Evolutionary conservation across 768 basidiomycete species (phyloP).

Genomic region (Russula brevipes): DNA sequence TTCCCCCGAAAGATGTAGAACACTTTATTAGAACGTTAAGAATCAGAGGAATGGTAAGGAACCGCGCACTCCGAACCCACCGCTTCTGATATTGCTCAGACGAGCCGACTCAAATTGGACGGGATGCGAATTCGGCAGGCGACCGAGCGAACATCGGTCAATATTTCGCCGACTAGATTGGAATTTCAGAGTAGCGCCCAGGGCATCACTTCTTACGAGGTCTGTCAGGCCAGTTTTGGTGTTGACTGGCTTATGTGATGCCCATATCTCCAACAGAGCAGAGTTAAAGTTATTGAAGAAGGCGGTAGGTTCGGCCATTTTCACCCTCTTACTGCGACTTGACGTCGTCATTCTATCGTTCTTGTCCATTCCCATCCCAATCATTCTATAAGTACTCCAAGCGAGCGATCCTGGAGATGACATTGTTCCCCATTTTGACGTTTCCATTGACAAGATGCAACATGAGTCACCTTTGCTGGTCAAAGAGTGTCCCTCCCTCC

Average conservation of each 20-base stretch:
- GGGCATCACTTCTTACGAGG: slow-evolving; percentile 19
- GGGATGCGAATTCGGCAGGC: slow-evolving; percentile 4
- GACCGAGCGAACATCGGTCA: slow-evolving; percentile 18
- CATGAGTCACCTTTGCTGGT: slow-evolving; percentile 18
- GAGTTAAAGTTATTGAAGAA: slow-evolving; percentile 20
- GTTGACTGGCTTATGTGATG: slow-evolving; percentile 14
- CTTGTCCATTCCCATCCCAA: background rate
- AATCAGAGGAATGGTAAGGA: slow-evolving; percentile 12
- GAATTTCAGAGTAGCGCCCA: slow-evolving; percentile 14
- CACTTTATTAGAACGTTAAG: slow-evolving; percentile 13
- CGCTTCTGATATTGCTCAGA: background rate
- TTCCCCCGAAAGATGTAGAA: slow-evolving; percentile 2
- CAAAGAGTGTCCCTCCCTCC: slow-evolving; percentile 11
- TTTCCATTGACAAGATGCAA: slow-evolving; percentile 4
- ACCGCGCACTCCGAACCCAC: background rate
- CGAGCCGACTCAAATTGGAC: slow-evolving; percentile 12
- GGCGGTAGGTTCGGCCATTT: slow-evolving; percentile 13
- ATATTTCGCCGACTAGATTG: slow-evolving; percentile 19
- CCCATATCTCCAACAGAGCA: slow-evolving; percentile 7
- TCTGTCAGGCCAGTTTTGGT: slow-evolving; percentile 14
- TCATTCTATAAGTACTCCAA: slow-evolving; percentile 16
- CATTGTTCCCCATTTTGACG: slow-evolving; percentile 14
- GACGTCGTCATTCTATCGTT: slow-evolving; percentile 14
- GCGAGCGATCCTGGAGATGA: slow-evolving; percentile 25
- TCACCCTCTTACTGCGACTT: slow-evolving; percentile 13